Evolutionary conservation across 345 rosid genomes (phyloP), one percentile per base, ranked within the genome.

Genomic region (Eucalyptus viminalis): DNA sequence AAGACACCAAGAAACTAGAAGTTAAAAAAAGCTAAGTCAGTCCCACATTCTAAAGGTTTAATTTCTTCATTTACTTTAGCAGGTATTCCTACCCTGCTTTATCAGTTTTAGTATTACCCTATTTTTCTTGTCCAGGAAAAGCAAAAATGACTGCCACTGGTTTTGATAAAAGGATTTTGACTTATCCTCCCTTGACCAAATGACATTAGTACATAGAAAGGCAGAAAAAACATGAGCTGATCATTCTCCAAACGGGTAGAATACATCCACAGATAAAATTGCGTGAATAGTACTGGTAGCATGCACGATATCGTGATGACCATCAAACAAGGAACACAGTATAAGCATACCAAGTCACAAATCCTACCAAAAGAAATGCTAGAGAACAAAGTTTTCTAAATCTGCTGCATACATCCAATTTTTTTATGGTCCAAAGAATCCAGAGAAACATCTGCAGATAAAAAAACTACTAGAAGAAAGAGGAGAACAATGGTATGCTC

Each of bases 1-100:
- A 97, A 90, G 29, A 96, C 95, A 50, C 90, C 92, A 89, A 95
- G 90, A 88, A 97, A 97, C 99, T 97, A 87, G 65, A 89, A 86
- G 81, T 86, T 53, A 44, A 15, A 86, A 81, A 90, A 89, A 14
- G 8, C 37, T 8, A 53, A 54, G 80, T 81, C 80, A 89, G 67
- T 81, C 85, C 85, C 47, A 76, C 29, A 76, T 37, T 72, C 83
- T 40, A 37, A 72, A 19, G 45, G 83, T 2, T 72, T 6, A 19
- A 72, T 72, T 37, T 72, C 8, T 72, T 37, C 83, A 72, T 37
- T 72, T 37, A 76, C 85, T 76, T 37, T 40, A 40, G 47, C 85
- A 76, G 85, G 85, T 40, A 21, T 21, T 76, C 47, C 85, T 76
- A 76, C 85, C 47, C 29, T 11, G 47, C 47, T 76, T 76, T 76